A percentile compares a stretch with the other conserved stretches of the same genome.
Evolutionary conservation across 2,329 filamentous ascomycete genomes (phyloP).

Genomic region (Zymoseptoria pseudotritici): DNA sequence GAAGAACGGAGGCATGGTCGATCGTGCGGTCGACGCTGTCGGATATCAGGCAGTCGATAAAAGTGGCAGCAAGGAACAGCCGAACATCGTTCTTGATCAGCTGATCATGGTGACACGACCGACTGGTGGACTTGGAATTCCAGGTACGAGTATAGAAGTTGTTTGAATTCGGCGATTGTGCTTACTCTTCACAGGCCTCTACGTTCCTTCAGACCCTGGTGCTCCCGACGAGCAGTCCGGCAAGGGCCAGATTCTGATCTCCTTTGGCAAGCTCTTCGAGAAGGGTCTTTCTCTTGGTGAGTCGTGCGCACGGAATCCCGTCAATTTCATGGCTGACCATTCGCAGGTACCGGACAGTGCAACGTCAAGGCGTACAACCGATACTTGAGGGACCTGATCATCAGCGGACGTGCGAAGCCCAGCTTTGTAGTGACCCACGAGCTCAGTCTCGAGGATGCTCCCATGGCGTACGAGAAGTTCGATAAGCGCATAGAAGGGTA

Average conservation of each 20-base stretch:
- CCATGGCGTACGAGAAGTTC: constrained; percentile 53
- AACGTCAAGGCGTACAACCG: constrained; percentile 63
- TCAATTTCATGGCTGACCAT: constrained; percentile 30
- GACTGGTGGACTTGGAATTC: constrained; percentile 55
- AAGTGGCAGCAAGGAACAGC: constrained; percentile 51
- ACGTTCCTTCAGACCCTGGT: constrained; percentile 49
- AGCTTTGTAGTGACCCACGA: constrained; percentile 61
- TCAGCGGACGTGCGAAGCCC: constrained; percentile 56
- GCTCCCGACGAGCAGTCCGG: constrained; percentile 53
- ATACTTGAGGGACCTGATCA: constrained; percentile 58
- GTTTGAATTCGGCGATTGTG: neutral
- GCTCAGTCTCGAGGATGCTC: constrained; percentile 55
- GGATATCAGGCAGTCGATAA: constrained; percentile 56
- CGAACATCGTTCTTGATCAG: constrained; percentile 57
- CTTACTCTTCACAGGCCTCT: constrained; percentile 16
- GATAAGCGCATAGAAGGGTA: constrained; percentile 59
- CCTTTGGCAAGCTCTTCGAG: constrained; percentile 62
- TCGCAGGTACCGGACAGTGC: constrained; percentile 50
- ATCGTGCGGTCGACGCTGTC: constrained; percentile 58
- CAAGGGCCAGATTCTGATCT: constrained; percentile 58
- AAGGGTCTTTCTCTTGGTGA: constrained; percentile 57
- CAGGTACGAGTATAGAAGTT: constrained; percentile 33
- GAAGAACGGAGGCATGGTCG: constrained; percentile 53
- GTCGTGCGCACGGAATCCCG: constrained; percentile 41
- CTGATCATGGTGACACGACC: constrained; percentile 56